These are phyloP conservation scores for Ophiostoma sp. DNA, from an alignment of 2,329 filamentous ascomycete species.

Conservation along the genomic window DNA sequence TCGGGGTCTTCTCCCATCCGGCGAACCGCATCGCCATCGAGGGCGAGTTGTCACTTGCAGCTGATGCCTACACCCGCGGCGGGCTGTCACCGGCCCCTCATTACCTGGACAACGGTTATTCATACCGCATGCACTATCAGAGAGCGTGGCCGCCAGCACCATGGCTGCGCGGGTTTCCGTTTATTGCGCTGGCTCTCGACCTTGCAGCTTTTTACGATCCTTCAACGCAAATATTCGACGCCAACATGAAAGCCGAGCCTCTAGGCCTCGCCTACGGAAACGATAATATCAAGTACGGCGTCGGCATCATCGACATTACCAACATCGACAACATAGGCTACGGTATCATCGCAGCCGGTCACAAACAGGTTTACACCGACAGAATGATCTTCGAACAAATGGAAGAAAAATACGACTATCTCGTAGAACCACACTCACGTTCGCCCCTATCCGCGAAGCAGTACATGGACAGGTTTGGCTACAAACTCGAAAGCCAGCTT, in stretches of 20 bases:
- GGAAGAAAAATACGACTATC: background rate
- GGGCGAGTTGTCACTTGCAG: background rate
- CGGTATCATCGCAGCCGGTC: background rate
- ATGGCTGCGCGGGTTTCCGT: background rate
- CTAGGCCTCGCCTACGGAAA: background rate
- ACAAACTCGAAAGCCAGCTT: background rate
- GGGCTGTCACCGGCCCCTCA: background rate
- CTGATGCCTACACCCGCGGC: background rate
- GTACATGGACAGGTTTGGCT: background rate
- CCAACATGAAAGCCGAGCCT: background rate
- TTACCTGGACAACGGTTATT: background rate
- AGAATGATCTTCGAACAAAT: background rate
- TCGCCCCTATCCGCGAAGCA: background rate
- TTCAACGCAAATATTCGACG: background rate
- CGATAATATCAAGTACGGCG: background rate
- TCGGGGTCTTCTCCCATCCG: background rate
- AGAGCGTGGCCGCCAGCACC: background rate
- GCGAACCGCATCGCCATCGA: background rate
- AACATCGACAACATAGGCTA: background rate
- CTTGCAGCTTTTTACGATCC: background rate
- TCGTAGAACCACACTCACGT: background rate
- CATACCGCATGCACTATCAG: background rate
- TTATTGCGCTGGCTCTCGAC: background rate
- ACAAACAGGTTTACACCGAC: background rate
- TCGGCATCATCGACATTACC: constrained; percentile 2